phyloP scores from a whole-genome alignment of 2,329 filamentous ascomycete genomes.

The Aspergillus ustus region DNA sequence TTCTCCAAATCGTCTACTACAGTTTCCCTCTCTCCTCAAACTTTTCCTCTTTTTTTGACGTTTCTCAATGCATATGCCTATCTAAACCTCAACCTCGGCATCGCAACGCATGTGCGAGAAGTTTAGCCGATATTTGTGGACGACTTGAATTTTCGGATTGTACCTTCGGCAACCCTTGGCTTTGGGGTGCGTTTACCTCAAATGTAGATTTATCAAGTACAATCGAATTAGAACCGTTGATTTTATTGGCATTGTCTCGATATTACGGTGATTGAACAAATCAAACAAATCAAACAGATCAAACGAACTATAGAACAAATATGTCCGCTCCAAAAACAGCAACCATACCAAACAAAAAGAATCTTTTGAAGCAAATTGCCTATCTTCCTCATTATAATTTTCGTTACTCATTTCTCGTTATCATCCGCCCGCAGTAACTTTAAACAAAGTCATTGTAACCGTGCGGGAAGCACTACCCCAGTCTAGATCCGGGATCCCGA shows the following conservation, averaged over 20 bases:
- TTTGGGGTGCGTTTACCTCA: background rate
- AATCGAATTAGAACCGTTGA: background rate
- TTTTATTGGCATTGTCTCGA: background rate
- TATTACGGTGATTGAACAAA: too few relatives aligned
- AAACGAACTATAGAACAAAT: background rate
- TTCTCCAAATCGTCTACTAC: conserved; percentile 23
- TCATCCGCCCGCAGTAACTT: too few relatives aligned
- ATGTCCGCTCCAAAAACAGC: background rate
- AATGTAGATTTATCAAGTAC: background rate
- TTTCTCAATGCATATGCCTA: background rate
- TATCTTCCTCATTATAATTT: background rate
- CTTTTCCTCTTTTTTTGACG: conserved; percentile 6
- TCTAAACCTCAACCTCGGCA: background rate
- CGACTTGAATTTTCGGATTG: background rate
- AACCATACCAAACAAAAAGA: background rate
- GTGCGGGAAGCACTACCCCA: background rate
- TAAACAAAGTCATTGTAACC: background rate
- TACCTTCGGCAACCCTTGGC: background rate
- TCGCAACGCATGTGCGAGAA: background rate
- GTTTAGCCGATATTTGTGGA: too few relatives aligned
- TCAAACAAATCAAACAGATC: background rate
- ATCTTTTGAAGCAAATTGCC: background rate
- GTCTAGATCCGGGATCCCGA: background rate
- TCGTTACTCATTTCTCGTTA: background rate
- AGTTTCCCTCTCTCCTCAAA: conserved; percentile 13